Evolutionary conservation across 164 flowering plant genomes (phyloP), one percentile per base, ranked within the genome.

Genomic region (Kingdonia uniflora): DNA sequence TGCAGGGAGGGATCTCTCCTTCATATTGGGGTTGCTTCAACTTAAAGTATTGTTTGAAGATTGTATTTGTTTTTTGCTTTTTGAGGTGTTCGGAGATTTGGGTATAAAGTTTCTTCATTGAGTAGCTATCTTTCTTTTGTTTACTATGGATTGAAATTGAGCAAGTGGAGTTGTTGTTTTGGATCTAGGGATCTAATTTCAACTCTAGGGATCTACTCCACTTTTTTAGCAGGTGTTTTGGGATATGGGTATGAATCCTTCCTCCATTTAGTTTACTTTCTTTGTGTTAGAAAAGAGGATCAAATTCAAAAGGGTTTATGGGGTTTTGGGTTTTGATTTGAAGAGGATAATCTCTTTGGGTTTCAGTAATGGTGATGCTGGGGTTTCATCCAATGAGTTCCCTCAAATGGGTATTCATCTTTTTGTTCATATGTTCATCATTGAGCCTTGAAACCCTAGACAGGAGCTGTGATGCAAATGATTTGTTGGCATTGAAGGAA

Each of bases 401-500:
- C 69, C 65, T 74, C 55, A 68, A 66, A 51, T 72, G 76, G 80
- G 64, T 71, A 5, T 64, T 79, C 62, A 54, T 72, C 51, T 66
- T 63, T 55, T 73, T 50, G 48, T 65, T 73, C 25, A 14, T 74
- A 24, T 69, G 66, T 52, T 71, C 75, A 44, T 63, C 54, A 55
- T 56, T 61, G 70, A 56, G 70, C 42, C 52, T 60, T 37, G 55
- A 63, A 62, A 50, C 68, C 40, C 46, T 54, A 16, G 26, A 48
- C 25, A 73, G 39, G 57, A 48, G 59, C 22, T 87, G 89, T 59
- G 63, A 84, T 69, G 72, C 73, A 5, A 62, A 55, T 43, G 94
- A 85, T 61, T 35, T 74, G 33, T 35, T 33, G 55, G 90, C 90
- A 11, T 49, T 88, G 65, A 68, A 65, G 64, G 77, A 78, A 56